A percentile compares a stretch with the other conserved stretches of the same genome.
Evolutionary conservation across 1,139 yeast species (phyloP).

Genomic region (Barnettozyma hawaiiensis): DNA sequence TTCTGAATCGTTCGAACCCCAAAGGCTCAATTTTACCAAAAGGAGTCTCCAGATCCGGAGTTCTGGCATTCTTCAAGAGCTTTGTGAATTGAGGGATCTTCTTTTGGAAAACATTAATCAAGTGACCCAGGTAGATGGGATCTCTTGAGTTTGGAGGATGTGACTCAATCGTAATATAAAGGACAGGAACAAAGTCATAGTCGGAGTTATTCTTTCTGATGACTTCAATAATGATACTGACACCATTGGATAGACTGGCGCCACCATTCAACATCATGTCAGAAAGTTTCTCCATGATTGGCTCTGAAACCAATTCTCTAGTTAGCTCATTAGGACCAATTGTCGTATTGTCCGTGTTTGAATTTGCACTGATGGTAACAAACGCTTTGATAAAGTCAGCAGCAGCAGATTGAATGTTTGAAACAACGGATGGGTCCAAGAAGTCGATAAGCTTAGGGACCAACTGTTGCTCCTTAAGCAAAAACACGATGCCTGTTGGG

Average conservation of each 20-base stretch:
- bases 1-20: conserved; percentile 92
- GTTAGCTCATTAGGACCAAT: conserved; percentile 96
- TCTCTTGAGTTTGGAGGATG: conserved; percentile 96
- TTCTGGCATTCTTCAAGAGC: conserved; percentile 38
- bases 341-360: conserved; percentile 74
- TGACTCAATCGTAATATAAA: conserved; percentile 79
- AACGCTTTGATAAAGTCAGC: conserved; percentile 94
- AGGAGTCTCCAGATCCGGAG: conserved; percentile 54
- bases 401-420: conserved; percentile 84
- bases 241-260: conserved; percentile 89
- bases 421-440: conserved; percentile 43
- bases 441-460: conserved; percentile 49
- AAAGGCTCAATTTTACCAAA: conserved; percentile 78
- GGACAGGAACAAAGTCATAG: conserved; percentile 85
- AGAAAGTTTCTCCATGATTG: conserved; percentile 60
- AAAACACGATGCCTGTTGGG: conserved; percentile 56
- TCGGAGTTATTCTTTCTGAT: conserved; percentile 95
- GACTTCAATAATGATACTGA: conserved; percentile 90
- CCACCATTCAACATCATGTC: conserved; percentile 89
- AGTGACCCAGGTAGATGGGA: conserved; percentile 87
- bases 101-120: conserved; percentile 74
- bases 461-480: conserved; percentile 45
- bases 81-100: conserved; percentile 66
- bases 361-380: conserved; percentile 87
- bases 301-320: conserved; percentile 76